These are phyloP conservation scores for Pestalotiopsis sp. DNA, from an alignment of 2,329 filamentous ascomycete species.

Conservation along the genomic window DNA sequence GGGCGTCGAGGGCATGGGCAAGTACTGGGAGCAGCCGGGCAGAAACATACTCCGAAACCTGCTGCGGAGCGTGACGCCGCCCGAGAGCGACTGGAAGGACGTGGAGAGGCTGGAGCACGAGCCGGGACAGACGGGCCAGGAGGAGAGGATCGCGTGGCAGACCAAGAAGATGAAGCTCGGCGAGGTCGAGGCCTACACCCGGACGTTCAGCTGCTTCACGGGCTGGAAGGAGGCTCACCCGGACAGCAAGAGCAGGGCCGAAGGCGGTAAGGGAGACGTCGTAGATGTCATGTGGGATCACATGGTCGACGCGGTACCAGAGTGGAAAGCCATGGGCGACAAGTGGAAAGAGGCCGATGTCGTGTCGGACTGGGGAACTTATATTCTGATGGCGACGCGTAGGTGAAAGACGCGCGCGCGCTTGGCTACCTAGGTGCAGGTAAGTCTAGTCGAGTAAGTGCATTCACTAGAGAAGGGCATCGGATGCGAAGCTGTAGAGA, in stretches of 20 bases:
- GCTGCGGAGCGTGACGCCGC: conserved; percentile 54
- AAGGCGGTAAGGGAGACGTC: conserved; percentile 62
- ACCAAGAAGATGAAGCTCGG: conserved; percentile 56
- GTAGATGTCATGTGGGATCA: conserved; percentile 65
- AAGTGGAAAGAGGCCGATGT: conserved; percentile 57
- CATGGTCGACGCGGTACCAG: conserved; percentile 54
- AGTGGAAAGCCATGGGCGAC: conserved; percentile 51
- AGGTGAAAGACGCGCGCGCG: conserved; percentile 22
- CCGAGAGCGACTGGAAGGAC: conserved; percentile 52
- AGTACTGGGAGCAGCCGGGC: conserved; percentile 65
- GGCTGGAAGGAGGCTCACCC: conserved; percentile 61
- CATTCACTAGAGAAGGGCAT: no score
- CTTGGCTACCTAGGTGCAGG: background rate
- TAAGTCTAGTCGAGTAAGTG: no score
- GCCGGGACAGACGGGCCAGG: conserved; percentile 44
- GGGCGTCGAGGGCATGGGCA: conserved; percentile 52
- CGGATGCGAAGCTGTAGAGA: no score
- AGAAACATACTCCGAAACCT: conserved; percentile 55
- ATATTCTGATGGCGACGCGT: conserved; percentile 58
- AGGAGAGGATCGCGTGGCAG: conserved; percentile 50
- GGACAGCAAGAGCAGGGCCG: conserved; percentile 46
- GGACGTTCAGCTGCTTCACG: conserved; percentile 63
- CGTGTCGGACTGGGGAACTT: conserved; percentile 64
- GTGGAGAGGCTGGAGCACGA: conserved; percentile 60
- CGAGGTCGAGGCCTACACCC: conserved; percentile 61